Conservation (phyloP, 2,329 filamentous ascomycete genomes). For the Endocalyx cinctus region DNA sequence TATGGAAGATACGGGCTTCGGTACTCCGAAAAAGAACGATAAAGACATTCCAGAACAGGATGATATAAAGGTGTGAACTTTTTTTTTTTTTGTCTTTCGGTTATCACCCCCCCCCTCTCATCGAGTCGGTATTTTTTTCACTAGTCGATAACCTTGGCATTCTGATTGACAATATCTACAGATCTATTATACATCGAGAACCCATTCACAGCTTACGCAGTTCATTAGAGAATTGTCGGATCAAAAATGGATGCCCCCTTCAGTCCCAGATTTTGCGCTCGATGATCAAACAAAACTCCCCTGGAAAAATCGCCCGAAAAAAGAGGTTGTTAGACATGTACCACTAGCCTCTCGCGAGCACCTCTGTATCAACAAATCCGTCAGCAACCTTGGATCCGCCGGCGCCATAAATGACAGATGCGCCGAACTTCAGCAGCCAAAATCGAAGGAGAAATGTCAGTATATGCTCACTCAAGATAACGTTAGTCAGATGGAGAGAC, state of each 20-base stretch:
- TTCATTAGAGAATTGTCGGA: conserved; percentile 77
- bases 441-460: conserved; percentile 62
- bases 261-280: conserved; percentile 46
- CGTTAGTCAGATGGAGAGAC: conserved; percentile 66
- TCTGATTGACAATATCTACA: conserved; percentile 27
- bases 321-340: conserved; percentile 74
- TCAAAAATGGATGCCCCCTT: too few relatives aligned
- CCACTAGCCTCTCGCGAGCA: conserved; percentile 83
- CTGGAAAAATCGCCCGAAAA: too few relatives aligned
- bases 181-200: conserved; percentile 89
- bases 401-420: conserved; percentile 92
- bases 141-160: conserved; percentile 1
- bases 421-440: conserved; percentile 78
- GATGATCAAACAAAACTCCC: conserved; percentile 16
- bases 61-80: conserved; percentile 63
- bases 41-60: conserved; percentile 49
- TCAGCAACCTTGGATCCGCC: conserved; percentile 63
- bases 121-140: too few relatives aligned
- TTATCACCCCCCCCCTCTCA: too few relatives aligned
- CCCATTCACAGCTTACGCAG: conserved; percentile 86
- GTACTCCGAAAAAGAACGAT: conserved; percentile 29
- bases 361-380: conserved; percentile 82
- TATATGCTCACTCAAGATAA: conserved; percentile 78
- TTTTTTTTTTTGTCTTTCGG: conserved; percentile 18
- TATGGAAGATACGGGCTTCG: conserved; percentile 60